phyloP scores from a whole-genome alignment of 2,329 filamentous ascomycete genomes.

The Colletotrichum salicis region DNA sequence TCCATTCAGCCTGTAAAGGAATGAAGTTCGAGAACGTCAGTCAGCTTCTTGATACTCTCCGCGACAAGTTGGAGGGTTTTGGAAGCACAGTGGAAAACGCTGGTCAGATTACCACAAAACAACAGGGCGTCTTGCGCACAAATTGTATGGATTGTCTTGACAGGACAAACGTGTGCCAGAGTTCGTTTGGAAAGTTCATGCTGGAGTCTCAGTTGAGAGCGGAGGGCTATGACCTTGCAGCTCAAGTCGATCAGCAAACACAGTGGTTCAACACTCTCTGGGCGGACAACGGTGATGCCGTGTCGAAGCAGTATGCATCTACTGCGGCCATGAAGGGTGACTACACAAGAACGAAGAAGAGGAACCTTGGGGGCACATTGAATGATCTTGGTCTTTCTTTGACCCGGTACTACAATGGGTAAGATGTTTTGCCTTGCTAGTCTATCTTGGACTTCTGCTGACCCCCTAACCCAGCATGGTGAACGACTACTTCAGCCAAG shows the following conservation, averaged over 20 bases:
- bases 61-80: slow-evolving; percentile 72
- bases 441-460: slow-evolving; percentile 3
- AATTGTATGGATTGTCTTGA: slow-evolving; percentile 99
- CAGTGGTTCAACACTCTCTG: slow-evolving; percentile 96
- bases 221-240: slow-evolving; percentile 80
- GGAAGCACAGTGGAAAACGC: slow-evolving; percentile 74
- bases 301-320: slow-evolving; percentile 94
- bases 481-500: slow-evolving; percentile 96
- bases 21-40: slow-evolving; percentile 99
- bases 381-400: slow-evolving; percentile 92
- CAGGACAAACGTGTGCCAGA: slow-evolving; percentile 95
- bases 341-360: slow-evolving; percentile 90
- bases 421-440: slow-evolving; percentile 41
- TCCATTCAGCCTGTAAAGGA: slow-evolving; percentile 89
- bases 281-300: slow-evolving; percentile 97
- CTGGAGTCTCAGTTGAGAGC: slow-evolving; percentile 82
- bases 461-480: slow-evolving; percentile 75
- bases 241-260: slow-evolving; percentile 80
- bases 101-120: slow-evolving; percentile 57
- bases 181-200: slow-evolving; percentile 85
- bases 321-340: slow-evolving; percentile 97
- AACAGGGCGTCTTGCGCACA: slow-evolving; percentile 85
- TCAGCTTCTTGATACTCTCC: slow-evolving; percentile 77
- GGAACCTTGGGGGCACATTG: slow-evolving; percentile 89
- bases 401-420: slow-evolving; percentile 78